Base-by-base conservation (phyloP, 352 stramenopile genomes). In the Plasmopara muralis region DNA sequence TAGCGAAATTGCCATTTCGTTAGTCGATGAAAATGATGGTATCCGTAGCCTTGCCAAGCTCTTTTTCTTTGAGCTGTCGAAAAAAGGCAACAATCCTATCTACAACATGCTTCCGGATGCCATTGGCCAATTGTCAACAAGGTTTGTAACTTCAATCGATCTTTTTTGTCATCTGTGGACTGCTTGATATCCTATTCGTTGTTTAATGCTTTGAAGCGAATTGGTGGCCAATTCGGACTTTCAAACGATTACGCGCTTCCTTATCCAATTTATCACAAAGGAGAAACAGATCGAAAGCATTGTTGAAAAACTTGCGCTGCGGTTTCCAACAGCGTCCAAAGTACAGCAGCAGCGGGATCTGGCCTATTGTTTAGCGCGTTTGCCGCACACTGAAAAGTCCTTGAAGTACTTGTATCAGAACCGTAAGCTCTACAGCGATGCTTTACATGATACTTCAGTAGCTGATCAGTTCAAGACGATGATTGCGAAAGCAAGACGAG, bases 31-130 rank as follows among this genome's bases (percentile, higher is more conserved):
- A n/a, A 93, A 96, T 39, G 64, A 81, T 33, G 66, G 83, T 30
- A 98, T 99, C 50, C 80, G 83, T 12, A 89, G 97, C 51, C 89
- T 98, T 50, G 87, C 96, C 12, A 87, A 92, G 59, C 66, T 98
- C 4, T 97, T 99, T 47, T 99, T 99, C 69, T 82, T 95, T 31
- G 95, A 99, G 66, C 72, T 98, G 5, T 96, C 87, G 35, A 98
- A 98, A 68, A 87, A 97, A 43, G 93, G 85, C 7, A 98, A 95
- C 60, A 98, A 98, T 60, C 96, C 95, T 16, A 94, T 99, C 47
- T 99, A 99, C 85, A 99, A 99, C 70, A 87, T 99, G 56, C 74
- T 99, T 7, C 95, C 96, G 7, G 97, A 99, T 62, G 97, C 97
- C 49, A 88, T 98, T 43, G 87, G 93, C 47, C 85, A 96, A 53